Percentiles rank a stretch among this genome's conserved stretches.
phyloP scores from a whole-genome alignment of 306 rosid genomes.

The Gynostemma pentaphyllum region DNA sequence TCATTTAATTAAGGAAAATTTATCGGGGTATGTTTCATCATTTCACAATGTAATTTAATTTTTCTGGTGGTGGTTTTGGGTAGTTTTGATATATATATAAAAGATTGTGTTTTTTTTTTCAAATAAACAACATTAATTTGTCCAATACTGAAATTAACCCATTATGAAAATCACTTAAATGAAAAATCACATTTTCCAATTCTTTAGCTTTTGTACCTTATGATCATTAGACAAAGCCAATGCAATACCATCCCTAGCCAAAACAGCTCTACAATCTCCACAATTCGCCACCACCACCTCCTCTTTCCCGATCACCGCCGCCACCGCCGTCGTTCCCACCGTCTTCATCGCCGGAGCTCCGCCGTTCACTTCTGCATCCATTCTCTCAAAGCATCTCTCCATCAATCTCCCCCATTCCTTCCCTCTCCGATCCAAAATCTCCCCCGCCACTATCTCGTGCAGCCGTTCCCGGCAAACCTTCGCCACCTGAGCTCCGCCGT shows the following conservation, averaged over 20 bases:
- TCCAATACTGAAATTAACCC: no score
- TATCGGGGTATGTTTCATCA: no score
- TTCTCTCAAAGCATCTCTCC: slow-evolving; percentile 64
- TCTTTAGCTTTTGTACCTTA: slow-evolving; percentile 34
- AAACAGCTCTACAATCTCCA: slow-evolving; percentile 73
- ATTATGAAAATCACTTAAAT: no score
- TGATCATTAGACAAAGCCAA: slow-evolving; percentile 62
- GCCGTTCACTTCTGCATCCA: slow-evolving; percentile 48
- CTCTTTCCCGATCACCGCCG: slow-evolving; percentile 33
- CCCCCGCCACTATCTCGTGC: slow-evolving; percentile 52
- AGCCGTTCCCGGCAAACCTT: slow-evolving; percentile 44
- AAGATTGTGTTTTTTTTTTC: no score
- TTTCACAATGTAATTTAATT: no score
- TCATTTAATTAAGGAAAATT: no score
- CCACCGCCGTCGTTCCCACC: slow-evolving; percentile 64
- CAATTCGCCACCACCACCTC: slow-evolving; percentile 69
- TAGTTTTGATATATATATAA: no score
- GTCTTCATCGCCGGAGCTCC: slow-evolving; percentile 29
- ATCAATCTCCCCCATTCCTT: slow-evolving; percentile 49
- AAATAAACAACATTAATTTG: no score
- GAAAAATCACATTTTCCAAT: no score
- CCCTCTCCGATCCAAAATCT: slow-evolving; percentile 12
- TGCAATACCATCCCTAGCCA: slow-evolving; percentile 54
- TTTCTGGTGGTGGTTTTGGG: no score
- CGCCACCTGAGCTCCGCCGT: slow-evolving; percentile 71